Conservation (phyloP, 495 filamentous ascomycete species). For the Penicillium coffeae region DNA sequence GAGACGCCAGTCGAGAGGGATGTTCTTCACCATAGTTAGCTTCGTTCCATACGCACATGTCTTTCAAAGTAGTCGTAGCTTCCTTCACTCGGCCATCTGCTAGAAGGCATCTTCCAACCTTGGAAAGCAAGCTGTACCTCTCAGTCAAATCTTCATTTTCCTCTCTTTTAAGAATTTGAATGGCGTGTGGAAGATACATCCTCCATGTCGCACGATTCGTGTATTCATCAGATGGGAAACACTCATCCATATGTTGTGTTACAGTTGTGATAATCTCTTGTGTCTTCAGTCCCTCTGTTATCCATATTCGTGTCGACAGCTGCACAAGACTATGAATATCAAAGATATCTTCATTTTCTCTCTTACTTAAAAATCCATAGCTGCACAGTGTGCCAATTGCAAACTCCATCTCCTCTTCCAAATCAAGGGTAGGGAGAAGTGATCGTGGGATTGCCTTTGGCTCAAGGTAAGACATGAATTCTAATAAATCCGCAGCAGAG, state of each 20-base stretch:
- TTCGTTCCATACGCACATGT: slow-evolving; percentile 17
- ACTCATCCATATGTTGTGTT: slow-evolving; percentile 18
- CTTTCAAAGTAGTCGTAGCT: slow-evolving; percentile 20
- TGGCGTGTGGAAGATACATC: slow-evolving; percentile 30
- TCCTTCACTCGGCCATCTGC: slow-evolving; percentile 26
- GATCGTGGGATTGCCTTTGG: slow-evolving; percentile 31
- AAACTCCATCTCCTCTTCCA: slow-evolving; percentile 15
- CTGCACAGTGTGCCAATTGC: slow-evolving; percentile 26
- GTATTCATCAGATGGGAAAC: slow-evolving; percentile 29
- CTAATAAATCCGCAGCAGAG: slow-evolving; percentile 36
- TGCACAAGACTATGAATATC: slow-evolving; percentile 49
- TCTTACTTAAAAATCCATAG: slow-evolving; percentile 26
- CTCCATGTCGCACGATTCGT: slow-evolving; percentile 27
- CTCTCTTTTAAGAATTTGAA: slow-evolving; percentile 8
- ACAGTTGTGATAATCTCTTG: slow-evolving; percentile 9
- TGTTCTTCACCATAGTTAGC: slow-evolving; percentile 18
- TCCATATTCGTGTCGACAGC: slow-evolving; percentile 35
- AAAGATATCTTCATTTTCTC: slow-evolving; percentile 6
- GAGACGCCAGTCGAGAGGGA: slow-evolving; percentile 22
- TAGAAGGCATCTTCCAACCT: slow-evolving; percentile 12
- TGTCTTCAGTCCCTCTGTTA: slow-evolving; percentile 9
- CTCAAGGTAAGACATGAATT: slow-evolving; percentile 43
- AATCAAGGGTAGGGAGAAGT: slow-evolving; percentile 14
- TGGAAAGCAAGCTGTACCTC: slow-evolving; percentile 13
- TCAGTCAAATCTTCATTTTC: slow-evolving; percentile 10